Evolutionary conservation across 2,329 filamentous ascomycete species (phyloP).

Genomic region (Aureobasidium sp.): DNA sequence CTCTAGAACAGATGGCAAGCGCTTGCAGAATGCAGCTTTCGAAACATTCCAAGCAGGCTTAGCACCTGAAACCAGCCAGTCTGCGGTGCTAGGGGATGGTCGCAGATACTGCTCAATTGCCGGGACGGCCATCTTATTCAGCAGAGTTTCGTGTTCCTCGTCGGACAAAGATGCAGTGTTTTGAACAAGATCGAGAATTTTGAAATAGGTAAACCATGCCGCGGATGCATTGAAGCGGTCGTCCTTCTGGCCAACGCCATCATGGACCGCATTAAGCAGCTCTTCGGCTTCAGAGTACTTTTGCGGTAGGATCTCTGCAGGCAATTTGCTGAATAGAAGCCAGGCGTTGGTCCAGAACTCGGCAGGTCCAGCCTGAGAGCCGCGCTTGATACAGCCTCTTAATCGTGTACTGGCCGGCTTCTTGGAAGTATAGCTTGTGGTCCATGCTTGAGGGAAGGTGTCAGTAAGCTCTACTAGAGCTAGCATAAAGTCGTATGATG

Average conservation of each 20-base stretch:
- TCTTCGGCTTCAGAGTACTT: conserved; percentile 49
- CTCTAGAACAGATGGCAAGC: conserved; percentile 31
- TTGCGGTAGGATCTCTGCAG: conserved; percentile 48
- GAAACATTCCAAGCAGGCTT: conserved; percentile 39
- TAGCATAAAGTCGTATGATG: conserved; percentile 63
- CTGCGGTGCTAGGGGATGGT: conserved; percentile 37
- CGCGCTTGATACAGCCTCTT: conserved; percentile 67
- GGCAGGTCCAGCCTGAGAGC: conserved; percentile 68
- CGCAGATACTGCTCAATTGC: conserved; percentile 48
- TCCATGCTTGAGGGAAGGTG: conserved; percentile 66
- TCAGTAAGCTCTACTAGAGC: conserved; percentile 61
- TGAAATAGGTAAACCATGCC: conserved; percentile 72
- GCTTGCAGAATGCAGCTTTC: conserved; percentile 17
- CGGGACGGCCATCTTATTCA: conserved; percentile 44
- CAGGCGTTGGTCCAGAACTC: conserved; percentile 68
- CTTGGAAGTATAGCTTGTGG: conserved; percentile 53
- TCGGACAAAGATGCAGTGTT: conserved; percentile 30
- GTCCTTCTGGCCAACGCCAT: conserved; percentile 65
- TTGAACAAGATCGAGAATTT: conserved; percentile 46
- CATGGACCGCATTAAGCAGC: conserved; percentile 60
- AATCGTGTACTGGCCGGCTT: conserved; percentile 53
- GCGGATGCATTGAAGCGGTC: conserved; percentile 62
- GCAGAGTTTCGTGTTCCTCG: conserved; percentile 41
- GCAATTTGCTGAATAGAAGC: conserved; percentile 53
- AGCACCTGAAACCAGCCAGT: conserved; percentile 46